These are phyloP conservation scores for Cerioporus squamosus DNA, from an alignment of 1,284 basidiomycete genomes.

Conservation along the genomic window DNA sequence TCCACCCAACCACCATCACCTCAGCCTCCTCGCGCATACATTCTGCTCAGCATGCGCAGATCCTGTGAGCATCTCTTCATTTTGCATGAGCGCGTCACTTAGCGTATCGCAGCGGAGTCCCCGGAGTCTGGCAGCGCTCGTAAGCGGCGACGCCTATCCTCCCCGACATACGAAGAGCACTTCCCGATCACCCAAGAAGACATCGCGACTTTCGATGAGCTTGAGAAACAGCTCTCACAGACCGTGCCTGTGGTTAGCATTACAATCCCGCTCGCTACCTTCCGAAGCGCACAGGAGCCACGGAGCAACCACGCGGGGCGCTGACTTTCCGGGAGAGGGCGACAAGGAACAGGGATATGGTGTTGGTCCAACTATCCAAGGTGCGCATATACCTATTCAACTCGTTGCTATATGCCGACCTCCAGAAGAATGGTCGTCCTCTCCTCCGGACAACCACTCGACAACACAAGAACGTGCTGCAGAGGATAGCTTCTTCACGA, in stretches of 20 bases:
- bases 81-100: neutral
- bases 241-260: neutral
- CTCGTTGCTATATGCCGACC: neutral
- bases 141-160: constrained; percentile 65
- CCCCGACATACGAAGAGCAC: constrained; percentile 69
- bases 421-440: constrained; percentile 17
- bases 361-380: neutral
- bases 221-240: constrained; percentile 56
- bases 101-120: constrained; percentile 17
- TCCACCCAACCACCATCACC: constrained; percentile 3
- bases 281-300: neutral
- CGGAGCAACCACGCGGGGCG: neutral
- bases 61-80: neutral
- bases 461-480: constrained; percentile 11
- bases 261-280: constrained; percentile 9
- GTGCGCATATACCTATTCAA: constrained; percentile 10
- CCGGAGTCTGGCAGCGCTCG: constrained; percentile 19
- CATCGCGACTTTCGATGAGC: constrained; percentile 56
- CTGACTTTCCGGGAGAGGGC: constrained; percentile 1
- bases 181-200: constrained; percentile 59
- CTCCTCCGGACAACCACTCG: constrained; percentile 8
- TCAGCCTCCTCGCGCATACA: neutral
- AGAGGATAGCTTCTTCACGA: constrained; percentile 17
- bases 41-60: constrained; percentile 2
- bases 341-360: neutral